Conservation (phyloP, 2,329 filamentous ascomycete species). For the Neopestalotiopsis sp. region DNA sequence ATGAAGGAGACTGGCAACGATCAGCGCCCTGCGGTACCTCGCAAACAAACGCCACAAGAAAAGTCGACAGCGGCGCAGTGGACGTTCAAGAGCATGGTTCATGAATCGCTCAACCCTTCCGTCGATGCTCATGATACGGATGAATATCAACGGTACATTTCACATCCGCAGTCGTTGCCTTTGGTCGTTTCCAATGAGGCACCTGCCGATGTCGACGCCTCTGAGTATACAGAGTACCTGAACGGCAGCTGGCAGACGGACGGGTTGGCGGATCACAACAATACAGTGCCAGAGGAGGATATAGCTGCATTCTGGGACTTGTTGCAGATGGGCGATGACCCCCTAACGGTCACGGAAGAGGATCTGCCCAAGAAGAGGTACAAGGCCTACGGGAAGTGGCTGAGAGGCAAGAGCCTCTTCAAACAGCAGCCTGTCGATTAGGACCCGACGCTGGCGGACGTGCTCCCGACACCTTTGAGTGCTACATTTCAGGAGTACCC, state of each 20-base stretch:
- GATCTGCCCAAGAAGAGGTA: slow-evolving; percentile 93
- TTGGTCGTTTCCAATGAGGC: slow-evolving; percentile 76
- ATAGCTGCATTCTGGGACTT: slow-evolving; percentile 78
- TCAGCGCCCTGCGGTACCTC: slow-evolving; percentile 36
- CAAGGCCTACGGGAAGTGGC: slow-evolving; percentile 94
- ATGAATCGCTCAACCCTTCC: slow-evolving; percentile 83
- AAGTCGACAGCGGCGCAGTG: slow-evolving; percentile 85
- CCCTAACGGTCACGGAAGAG: slow-evolving; percentile 85
- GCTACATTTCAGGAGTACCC: slow-evolving; percentile 25
- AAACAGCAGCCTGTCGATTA: slow-evolving; percentile 79
- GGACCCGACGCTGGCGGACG: slow-evolving; percentile 30
- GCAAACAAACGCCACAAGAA: slow-evolving; percentile 67
- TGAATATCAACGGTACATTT: slow-evolving; percentile 89
- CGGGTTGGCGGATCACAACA: slow-evolving; percentile 52
- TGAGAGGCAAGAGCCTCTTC: slow-evolving; percentile 92
- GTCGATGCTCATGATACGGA: slow-evolving; percentile 78
- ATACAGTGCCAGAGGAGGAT: slow-evolving; percentile 60
- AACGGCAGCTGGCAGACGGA: slow-evolving; percentile 70
- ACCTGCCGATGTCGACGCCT: slow-evolving; percentile 59
- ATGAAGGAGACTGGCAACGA: slow-evolving; percentile 55
- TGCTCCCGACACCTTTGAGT: slow-evolving; percentile 27
- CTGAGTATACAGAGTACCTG: slow-evolving; percentile 83
- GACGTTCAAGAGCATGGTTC: slow-evolving; percentile 86
- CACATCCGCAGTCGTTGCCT: slow-evolving; percentile 86
- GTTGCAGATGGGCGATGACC: slow-evolving; percentile 78